Evolutionary conservation across 768 basidiomycete genomes (phyloP).

Genomic region (Termitomyces sp.): DNA sequence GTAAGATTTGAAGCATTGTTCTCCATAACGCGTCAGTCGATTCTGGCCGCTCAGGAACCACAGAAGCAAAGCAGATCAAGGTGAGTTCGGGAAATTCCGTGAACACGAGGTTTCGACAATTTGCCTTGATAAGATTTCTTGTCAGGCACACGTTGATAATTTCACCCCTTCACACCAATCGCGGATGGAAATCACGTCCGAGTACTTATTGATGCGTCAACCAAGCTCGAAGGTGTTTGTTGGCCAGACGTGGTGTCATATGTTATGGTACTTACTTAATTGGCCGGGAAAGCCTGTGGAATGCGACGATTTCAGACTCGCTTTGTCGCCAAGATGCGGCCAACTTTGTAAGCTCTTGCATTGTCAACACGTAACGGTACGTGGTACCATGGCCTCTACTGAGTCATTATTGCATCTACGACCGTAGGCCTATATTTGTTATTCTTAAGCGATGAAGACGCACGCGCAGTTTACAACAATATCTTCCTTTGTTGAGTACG

Average conservation of each 20-base stretch:
- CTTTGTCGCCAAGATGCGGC: neutral
- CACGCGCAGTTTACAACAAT: neutral
- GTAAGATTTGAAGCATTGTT: constrained; percentile 6
- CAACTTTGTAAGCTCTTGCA: neutral
- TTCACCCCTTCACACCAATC: neutral
- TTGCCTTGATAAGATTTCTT: neutral
- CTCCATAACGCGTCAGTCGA: constrained; percentile 2
- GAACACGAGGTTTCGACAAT: constrained; percentile 4
- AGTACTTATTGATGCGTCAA: neutral
- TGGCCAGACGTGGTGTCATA: neutral
- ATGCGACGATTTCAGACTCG: neutral
- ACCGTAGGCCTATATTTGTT: neutral
- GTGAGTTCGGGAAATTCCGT: constrained; percentile 13
- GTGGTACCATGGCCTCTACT: neutral
- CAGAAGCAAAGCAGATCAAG: neutral
- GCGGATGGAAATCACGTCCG: neutral
- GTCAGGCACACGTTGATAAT: neutral
- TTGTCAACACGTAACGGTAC: neutral
- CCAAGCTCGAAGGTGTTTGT: neutral
- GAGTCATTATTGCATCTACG: neutral
- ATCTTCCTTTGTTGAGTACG: neutral
- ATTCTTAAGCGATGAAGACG: too few species aligned
- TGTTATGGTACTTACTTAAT: neutral
- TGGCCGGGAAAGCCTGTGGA: neutral
- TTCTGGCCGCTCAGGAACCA: neutral